These are phyloP conservation scores for Sequoiadendron giganteum DNA, from an alignment of 75 land plant genomes.

Conservation along the genomic window DNA sequence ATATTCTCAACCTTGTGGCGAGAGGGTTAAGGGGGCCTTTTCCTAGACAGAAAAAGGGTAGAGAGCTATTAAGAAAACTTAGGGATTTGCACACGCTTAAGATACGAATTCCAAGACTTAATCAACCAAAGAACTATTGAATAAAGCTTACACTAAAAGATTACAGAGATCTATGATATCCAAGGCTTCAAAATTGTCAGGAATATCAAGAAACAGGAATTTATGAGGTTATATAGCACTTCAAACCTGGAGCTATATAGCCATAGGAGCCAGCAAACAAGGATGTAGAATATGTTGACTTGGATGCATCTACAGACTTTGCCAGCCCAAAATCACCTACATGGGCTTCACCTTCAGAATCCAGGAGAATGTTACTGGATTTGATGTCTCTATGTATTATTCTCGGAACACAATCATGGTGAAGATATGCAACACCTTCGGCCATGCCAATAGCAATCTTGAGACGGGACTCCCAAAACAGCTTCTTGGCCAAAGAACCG, in stretches of 20 bases:
- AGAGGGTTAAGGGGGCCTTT: neutral
- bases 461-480: slow-evolving; percentile 64
- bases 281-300: slow-evolving; percentile 45
- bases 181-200: neutral
- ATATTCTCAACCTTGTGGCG: neutral
- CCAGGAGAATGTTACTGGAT: slow-evolving; percentile 77
- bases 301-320: slow-evolving; percentile 46
- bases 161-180: neutral
- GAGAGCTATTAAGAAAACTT: neutral
- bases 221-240: neutral
- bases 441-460: slow-evolving; percentile 75
- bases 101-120: neutral
- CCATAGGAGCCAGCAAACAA: slow-evolving; percentile 93
- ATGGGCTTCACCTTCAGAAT: slow-evolving; percentile 75
- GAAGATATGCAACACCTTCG: slow-evolving; percentile 77
- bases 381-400: slow-evolving; percentile 85
- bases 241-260: slow-evolving; percentile 94
- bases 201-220: neutral
- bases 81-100: neutral
- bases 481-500: slow-evolving; percentile 23
- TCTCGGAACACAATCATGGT: slow-evolving; percentile 78
- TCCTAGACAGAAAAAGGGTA: neutral
- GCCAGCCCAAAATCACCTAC: slow-evolving; percentile 88
- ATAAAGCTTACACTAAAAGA: neutral
- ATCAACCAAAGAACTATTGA: neutral